Base-by-base conservation (phyloP, 306 rosid genomes). In the Medicago ruthenica region DNA sequence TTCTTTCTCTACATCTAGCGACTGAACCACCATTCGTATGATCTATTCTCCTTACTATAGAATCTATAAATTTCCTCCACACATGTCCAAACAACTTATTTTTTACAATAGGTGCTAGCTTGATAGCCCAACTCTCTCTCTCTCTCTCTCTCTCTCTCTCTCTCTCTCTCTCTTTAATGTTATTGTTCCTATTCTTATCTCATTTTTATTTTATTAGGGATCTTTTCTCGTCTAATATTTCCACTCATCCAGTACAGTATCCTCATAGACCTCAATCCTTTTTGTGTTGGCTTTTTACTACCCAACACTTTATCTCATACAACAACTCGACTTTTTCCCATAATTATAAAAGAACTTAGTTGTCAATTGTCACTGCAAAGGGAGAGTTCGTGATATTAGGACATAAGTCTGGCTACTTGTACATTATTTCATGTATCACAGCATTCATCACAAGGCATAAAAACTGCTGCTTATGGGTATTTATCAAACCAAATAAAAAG, bases 401-500 rank as follows among this genome's bases (percentile, higher is more conserved):
- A 12, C 20, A 8, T 55, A 71, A 71, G n/a, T 71, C 15, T 71
- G 48, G 9, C 65, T 36, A 16, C 65, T 54, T 16, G 34, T 17
- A 57, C 63, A 21, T 20, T 57, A 57, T 22, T 20, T n/a, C 27
- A 22, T 15, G 61, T 54, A 18, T 54, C 27, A 54, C 13, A 18
- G 31, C 27, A 54, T 54, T 18, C 31, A 54, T 20, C 24, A 18
- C 13, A 9, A 18, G 27, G 53, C 61, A 7, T 20, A 21, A 5
- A 22, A 20, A 11, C 14, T 5, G 53, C 4, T 14, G 16, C 63
- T 48, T 14, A 15, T 15, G 15, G 18, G 21, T 57, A 17, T 10
- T 57, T 21, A 57, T 5, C 63, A 3, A 21, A 57, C 7, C 15
- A 55, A 9, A 2, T 8, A 9, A 57, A 10, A 57, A 57, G n/a